Conservation (phyloP, 768 basidiomycete genomes). For the Guyanaporus albipodus region DNA sequence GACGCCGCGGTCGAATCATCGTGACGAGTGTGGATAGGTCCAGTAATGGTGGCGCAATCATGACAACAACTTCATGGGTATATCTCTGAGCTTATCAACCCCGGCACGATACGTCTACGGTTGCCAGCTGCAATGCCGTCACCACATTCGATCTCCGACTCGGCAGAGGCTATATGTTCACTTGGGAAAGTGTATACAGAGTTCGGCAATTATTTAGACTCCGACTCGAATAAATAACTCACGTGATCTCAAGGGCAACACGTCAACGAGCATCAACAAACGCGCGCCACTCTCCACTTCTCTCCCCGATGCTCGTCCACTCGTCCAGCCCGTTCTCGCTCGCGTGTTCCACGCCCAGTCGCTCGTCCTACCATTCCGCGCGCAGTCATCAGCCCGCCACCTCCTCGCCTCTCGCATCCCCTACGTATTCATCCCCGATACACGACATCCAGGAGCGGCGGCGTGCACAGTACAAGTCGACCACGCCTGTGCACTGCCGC, state of each 20-base stretch:
- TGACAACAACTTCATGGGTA: too few species aligned
- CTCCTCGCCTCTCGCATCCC: slow-evolving; percentile 53
- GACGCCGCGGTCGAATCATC: too few species aligned
- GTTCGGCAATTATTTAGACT: too few species aligned
- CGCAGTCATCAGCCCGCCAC: slow-evolving; percentile 36
- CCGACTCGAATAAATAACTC: slow-evolving; percentile 3
- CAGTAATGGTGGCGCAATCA: too few species aligned
- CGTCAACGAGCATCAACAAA: slow-evolving; percentile 26
- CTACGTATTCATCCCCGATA: slow-evolving; percentile 43
- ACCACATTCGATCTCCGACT: too few species aligned
- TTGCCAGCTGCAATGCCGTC: too few species aligned
- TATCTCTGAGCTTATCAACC: too few species aligned
- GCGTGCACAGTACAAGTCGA: slow-evolving; percentile 52
- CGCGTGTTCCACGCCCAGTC: slow-evolving; percentile 37
- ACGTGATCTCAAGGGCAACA: slow-evolving; percentile 18
- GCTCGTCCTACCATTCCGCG: slow-evolving; percentile 27
- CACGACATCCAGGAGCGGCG: slow-evolving; percentile 45
- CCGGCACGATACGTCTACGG: too few species aligned
- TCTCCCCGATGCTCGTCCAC: slow-evolving; percentile 20
- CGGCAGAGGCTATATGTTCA: too few species aligned
- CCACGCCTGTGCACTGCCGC: slow-evolving; percentile 24
- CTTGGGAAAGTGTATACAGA: too few species aligned
- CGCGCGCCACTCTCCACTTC: slow-evolving; percentile 15
- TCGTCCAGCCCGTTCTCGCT: slow-evolving; percentile 29
- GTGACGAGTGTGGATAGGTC: too few species aligned